Conservation (phyloP, 352 stramenopile genomes). For the Globisporangium barbulae region DNA sequence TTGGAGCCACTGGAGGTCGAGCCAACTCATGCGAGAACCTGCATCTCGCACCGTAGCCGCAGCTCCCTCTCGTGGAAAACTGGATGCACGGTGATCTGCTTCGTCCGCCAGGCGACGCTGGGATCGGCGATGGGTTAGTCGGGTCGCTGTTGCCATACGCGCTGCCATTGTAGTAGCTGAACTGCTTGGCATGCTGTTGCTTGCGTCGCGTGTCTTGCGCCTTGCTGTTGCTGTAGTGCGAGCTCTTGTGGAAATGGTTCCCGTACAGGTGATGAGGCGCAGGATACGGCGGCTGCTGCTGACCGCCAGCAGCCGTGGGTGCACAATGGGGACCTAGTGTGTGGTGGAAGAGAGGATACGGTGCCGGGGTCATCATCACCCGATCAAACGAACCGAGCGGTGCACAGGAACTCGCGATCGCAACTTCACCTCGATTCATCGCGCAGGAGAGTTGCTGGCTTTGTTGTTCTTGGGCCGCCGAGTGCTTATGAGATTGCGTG, state of each 20-base stretch:
- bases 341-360: not conserved
- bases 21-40: slow-evolving; percentile 50
- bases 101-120: not conserved
- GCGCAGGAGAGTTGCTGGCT: too few species aligned
- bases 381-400: slow-evolving; percentile 23
- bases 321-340: not conserved
- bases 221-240: not conserved
- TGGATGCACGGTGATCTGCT: slow-evolving; percentile 29
- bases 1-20: not conserved
- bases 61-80: slow-evolving; percentile 40
- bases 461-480: not conserved
- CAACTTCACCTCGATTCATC: slow-evolving; percentile 34
- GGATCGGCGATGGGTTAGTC: not conserved
- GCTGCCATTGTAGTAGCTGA: slow-evolving; percentile 3
- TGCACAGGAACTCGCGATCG: slow-evolving; percentile 30
- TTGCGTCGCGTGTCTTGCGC: not conserved
- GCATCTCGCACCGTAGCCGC: slow-evolving; percentile 49
- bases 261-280: slow-evolving; percentile 14
- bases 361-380: slow-evolving; percentile 10
- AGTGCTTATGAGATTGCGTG: not conserved
- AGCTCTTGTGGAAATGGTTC: not conserved
- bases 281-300: slow-evolving; percentile 5
- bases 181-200: not conserved
- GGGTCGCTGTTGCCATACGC: slow-evolving; percentile 11
- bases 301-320: not conserved